A percentile compares a stretch with the other conserved stretches of the same genome.
Conservation (phyloP, 192 early-diverging fungal genomes). For the Coemansia biformis region DNA sequence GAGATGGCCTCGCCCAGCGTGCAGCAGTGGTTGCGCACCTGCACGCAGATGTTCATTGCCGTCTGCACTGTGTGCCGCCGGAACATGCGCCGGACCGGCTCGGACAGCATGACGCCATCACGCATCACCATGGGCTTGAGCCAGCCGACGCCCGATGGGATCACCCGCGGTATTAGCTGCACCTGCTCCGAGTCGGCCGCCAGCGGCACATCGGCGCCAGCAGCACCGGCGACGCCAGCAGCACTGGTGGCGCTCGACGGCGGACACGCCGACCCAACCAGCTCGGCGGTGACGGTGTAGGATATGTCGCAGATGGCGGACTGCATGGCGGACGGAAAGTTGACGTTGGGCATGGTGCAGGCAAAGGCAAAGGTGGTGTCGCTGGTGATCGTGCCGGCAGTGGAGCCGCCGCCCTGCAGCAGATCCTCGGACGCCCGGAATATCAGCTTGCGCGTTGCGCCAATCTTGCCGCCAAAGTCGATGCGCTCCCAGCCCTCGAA, state of each 20-base stretch:
- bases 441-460: conserved; percentile 30
- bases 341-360: conserved; percentile 48
- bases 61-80: conserved; percentile 34
- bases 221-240: background rate
- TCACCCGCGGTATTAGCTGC: conserved; percentile 39
- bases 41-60: conserved; percentile 49
- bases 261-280: conserved; percentile 22
- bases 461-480: conserved; percentile 40
- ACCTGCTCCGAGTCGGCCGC: conserved; percentile 23
- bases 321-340: conserved; percentile 45
- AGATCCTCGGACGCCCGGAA: conserved; percentile 29
- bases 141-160: conserved; percentile 48
- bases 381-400: conserved; percentile 23
- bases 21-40: conserved; percentile 50
- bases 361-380: conserved; percentile 31
- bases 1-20: conserved; percentile 45
- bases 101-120: conserved; percentile 39
- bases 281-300: conserved; percentile 29
- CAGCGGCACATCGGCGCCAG: conserved; percentile 22
- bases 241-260: background rate
- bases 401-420: conserved; percentile 15
- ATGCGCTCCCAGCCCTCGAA: conserved; percentile 50
- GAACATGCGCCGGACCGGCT: conserved; percentile 31
- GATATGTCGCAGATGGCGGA: conserved; percentile 46
- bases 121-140: conserved; percentile 50